Evolutionary conservation across 768 basidiomycete genomes (phyloP), one percentile per base, ranked within the genome.

Genomic region (Tubosaeta sp.): DNA sequence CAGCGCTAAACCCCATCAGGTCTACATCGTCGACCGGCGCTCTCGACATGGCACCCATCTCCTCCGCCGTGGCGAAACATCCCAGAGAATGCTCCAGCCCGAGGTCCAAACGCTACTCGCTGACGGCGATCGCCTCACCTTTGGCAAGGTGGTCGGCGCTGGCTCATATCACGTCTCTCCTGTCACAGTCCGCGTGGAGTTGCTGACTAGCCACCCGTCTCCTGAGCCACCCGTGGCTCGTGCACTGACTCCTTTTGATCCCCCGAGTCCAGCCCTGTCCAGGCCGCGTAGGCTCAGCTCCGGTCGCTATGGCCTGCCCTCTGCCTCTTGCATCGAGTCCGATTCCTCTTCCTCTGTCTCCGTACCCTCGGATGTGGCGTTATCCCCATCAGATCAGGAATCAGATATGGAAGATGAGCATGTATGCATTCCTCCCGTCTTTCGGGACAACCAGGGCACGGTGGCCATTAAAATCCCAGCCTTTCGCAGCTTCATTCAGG

Each of bases 41-140:
- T 89, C 87, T 1, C 87, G 88, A 57, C 88, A 91, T 63, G 88
- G 88, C 3, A 90, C 87, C 0, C 79, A 86, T 56, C 63, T 90
- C 47, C 73, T 76, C 53, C 79, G 78, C 56, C 66, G 72, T 32
- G 77, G 74, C 29, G 83, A 86, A 44, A 53, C 68, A 1, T 57
- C 72, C 10, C 72, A 81, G 1, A 79, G 63, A 60, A 71, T 63
- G 52, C 69, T 90, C 19, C 69, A 71, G 40, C 72, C 84, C 13
- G 82, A 85, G 57, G 71, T 75, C 7, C 78, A 84, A 25, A 77
- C 75, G 29, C 61, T 73, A 34, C 79, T 91, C 42, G 61, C 72
- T 36, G 81, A 88, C 59, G 86, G 86, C 52, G 88, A 90, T 61
- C 65, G 79, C 29, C 58, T 91, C 51, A 90, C 86, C 2, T 87